Base-by-base conservation (phyloP, 768 basidiomycete genomes). In the Tylopilus vinaceipallidus region DNA sequence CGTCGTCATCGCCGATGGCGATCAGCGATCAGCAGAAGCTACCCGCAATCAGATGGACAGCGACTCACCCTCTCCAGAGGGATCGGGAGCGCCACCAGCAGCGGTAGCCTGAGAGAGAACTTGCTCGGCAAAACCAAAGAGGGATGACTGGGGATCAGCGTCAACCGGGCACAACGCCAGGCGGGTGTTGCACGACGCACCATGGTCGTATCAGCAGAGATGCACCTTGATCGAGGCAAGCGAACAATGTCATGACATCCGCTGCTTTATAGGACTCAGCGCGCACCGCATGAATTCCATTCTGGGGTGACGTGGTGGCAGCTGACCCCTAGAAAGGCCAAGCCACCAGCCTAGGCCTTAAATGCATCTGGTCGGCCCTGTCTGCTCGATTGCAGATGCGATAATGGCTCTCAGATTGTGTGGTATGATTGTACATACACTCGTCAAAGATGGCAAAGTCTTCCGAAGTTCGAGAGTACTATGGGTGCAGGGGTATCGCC, bases 121-220 rank as follows among this genome's bases (percentile, higher is more conserved):
- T 67, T 90, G 66, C 68, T 89, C 84, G 10, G 87, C 90, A 57
- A 91, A 65, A 50, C 80, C 81, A 32, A 88, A 75, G 59, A 91
- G 77, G 50, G 65, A 75, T 52, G 88, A 86, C 88, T 86, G 30
- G 47, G 23, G 8, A 23, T 23, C 27, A 6, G 26, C 27, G n/a
- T 55, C 26, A 52, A 34, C 13, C 1, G n/a, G 33, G 52, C 11
- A 11, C 26, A 17, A 23, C 2, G 26, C 26, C 12, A 12, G 3
- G 11, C 0, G 29, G 26, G 17, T 2, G 24, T 20, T 27, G 13
- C 6, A 26, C n/a, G 22, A 40, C 65, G 42, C 50, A 67, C 65
- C 65, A 67, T 67, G 51, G 26, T 45, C 16, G 44, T 30, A 51
- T 49, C 42, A 38, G 49, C 29, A n/a, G 39, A 30, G 42, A 52